Evolutionary conservation across 495 filamentous ascomycete species (phyloP), one percentile per base, ranked within the genome.

Genomic region (Penicillium canariense): DNA sequence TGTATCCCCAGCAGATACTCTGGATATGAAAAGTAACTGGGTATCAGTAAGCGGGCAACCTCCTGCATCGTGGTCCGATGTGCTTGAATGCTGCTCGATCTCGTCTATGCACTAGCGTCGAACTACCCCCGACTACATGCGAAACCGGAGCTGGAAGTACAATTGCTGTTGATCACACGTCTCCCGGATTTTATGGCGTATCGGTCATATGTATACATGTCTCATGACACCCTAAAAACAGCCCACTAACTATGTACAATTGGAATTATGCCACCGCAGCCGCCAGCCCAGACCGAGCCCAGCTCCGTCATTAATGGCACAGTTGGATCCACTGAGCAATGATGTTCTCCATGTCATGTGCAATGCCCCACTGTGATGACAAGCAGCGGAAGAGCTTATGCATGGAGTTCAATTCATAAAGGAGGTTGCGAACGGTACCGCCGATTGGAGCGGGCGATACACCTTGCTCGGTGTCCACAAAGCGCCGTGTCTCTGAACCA

Each of bases 331-430:
- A 79, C 40, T 71, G 61, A 8, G 74, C 67, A 38, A 78, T 52
- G 38, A 77, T 70, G 35, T 76, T 69, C 45, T 74, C 75, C 77
- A 79, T 79, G 49, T 79, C 74, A 61, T 70, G 68, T 17, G 77
- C 77, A 51, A 79, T 70, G 0, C 76, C 75, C 76, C 76, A 79
- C 51, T 79, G 76, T 3, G 70, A 72, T 15, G 63, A 69, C 4
- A 79, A 58, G 48, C 76, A 78, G 15, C 74, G 67, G 50, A 79
- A 78, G 4, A 79, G 61, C 55, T 78, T 79, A 56, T 77, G 76
- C 63, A 78, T 76, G 14, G 74, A 76, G 48, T 78, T 78, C 50
- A 79, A 61, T 50, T 79, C 76, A 59, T 79, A 79, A 11, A 78
- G 54, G 22, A 79, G 55, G 58, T 78, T 78, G 30, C 71, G 65